A percentile compares a stretch with the other conserved stretches of the same genome.
phyloP scores from a whole-genome alignment of 2,329 filamentous ascomycete genomes.

The Blumeriella jaapii region DNA sequence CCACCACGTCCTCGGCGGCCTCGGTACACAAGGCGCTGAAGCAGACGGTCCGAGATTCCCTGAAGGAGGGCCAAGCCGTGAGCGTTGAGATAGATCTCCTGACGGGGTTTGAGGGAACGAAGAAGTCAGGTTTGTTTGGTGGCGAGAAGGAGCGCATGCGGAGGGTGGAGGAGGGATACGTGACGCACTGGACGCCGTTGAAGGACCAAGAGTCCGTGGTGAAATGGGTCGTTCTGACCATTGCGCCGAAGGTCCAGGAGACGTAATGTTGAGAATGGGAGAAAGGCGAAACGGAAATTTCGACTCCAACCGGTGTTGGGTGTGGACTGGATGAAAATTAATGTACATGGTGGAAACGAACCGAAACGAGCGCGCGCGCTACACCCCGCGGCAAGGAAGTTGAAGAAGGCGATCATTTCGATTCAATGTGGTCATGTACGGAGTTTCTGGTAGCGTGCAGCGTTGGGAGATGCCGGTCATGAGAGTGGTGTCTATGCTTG shows the following conservation, averaged over 20 bases:
- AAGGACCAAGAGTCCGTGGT: constrained; percentile 29
- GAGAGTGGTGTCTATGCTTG: too few relatives aligned
- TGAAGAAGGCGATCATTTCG: too few relatives aligned
- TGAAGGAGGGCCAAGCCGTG: constrained; percentile 18
- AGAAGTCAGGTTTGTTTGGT: constrained; percentile 13
- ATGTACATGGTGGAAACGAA: too few relatives aligned
- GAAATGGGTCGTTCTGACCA: constrained; percentile 28
- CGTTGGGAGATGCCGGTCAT: too few relatives aligned
- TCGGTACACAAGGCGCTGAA: constrained; percentile 34
- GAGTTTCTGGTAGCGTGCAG: too few relatives aligned
- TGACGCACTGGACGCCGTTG: constrained; percentile 33
- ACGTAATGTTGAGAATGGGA: too few relatives aligned
- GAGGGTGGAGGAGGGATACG: constrained; percentile 21
- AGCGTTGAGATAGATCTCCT: constrained; percentile 23
- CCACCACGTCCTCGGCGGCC: constrained; percentile 26
- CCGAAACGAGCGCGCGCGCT: too few relatives aligned
- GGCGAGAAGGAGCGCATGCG: constrained; percentile 7
- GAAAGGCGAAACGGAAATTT: too few relatives aligned
- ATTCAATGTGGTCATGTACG: too few relatives aligned
- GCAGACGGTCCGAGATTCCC: constrained; percentile 31
- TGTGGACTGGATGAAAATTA: too few relatives aligned
- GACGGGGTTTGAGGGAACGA: constrained; percentile 19
- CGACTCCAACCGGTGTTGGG: too few relatives aligned
- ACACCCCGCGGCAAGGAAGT: too few relatives aligned
- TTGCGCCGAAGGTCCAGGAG: constrained; percentile 20